Conservation (phyloP, 2,329 filamentous ascomycete species). For the Colletotrichum lentis region DNA sequence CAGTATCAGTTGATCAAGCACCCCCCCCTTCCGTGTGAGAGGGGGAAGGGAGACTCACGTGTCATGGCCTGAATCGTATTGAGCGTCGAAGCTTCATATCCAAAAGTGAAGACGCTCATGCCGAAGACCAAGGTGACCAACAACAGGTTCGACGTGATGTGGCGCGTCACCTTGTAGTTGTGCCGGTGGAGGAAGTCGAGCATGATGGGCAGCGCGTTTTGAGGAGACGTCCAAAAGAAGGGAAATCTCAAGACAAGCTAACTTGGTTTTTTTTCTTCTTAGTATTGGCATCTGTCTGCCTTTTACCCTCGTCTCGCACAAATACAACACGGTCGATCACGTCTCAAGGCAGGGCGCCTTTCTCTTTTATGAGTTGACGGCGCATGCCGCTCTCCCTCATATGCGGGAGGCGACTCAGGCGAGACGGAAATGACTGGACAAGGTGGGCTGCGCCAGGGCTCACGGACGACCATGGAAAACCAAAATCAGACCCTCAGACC, state of each 20-base stretch:
- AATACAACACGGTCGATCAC: not conserved
- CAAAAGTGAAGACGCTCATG: constrained; percentile 41
- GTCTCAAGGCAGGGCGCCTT: constrained; percentile 2
- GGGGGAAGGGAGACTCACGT: constrained; percentile 22
- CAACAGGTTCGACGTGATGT: constrained; percentile 39
- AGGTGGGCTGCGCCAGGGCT: constrained; percentile 5
- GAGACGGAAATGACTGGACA: not conserved
- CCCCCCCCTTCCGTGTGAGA: too few relatives aligned
- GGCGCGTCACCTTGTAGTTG: constrained; percentile 39
- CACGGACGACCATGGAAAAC: constrained; percentile 25
- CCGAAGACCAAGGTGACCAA: constrained; percentile 38
- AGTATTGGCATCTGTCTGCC: constrained; percentile 21
- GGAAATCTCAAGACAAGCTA: constrained; percentile 28
- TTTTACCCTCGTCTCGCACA: not conserved
- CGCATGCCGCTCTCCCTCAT: not conserved
- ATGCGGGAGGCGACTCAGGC: not conserved
- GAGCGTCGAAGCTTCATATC: constrained; percentile 40
- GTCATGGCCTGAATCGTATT: constrained; percentile 41
- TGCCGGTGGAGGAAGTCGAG: constrained; percentile 31
- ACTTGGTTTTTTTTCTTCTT: constrained; percentile 4
- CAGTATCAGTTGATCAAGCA: not conserved
- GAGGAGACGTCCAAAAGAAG: constrained; percentile 33
- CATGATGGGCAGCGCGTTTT: constrained; percentile 28
- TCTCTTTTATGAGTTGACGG: constrained; percentile 31
- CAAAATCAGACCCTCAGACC: constrained; percentile 27